These are phyloP conservation scores for Plectosphaerella sp. DNA, from an alignment of 2,329 filamentous ascomycete genomes.

Conservation along the genomic window DNA sequence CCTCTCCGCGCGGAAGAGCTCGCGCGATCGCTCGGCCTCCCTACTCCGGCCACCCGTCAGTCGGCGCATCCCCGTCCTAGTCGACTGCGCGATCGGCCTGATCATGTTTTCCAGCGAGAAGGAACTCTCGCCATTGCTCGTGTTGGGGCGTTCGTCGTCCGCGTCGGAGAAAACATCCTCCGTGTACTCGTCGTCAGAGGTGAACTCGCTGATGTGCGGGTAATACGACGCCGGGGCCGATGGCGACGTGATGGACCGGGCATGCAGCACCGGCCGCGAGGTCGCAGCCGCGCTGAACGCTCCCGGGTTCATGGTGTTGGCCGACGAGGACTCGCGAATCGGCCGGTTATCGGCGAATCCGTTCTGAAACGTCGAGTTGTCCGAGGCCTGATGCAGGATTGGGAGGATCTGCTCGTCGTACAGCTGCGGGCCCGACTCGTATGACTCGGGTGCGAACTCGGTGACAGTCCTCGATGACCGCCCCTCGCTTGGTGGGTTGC, in stretches of 20 bases:
- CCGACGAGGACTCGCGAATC: constrained; percentile 51
- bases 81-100: constrained; percentile 51
- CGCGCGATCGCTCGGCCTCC: constrained; percentile 29
- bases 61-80: constrained; percentile 55
- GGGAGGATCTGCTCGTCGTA: constrained; percentile 93
- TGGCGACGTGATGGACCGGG: constrained; percentile 81
- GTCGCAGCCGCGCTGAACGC: constrained; percentile 45
- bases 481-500: constrained; percentile 56
- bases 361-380: constrained; percentile 78
- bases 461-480: constrained; percentile 60
- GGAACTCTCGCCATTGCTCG: constrained; percentile 36
- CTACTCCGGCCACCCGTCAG: constrained; percentile 52
- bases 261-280: constrained; percentile 66
- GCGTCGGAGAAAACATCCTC: constrained; percentile 78
- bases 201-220: constrained; percentile 53
- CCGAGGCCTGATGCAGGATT: constrained; percentile 81
- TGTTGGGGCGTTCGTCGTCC: constrained; percentile 51
- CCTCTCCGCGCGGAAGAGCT: constrained; percentile 26
- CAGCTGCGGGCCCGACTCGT: constrained; percentile 72
- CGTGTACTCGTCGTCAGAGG: constrained; percentile 71
- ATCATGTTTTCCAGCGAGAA: constrained; percentile 60
- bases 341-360: constrained; percentile 74
- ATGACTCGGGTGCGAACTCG: constrained; percentile 60
- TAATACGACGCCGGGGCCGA: constrained; percentile 53
- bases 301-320: constrained; percentile 58